A percentile compares a stretch with the other conserved stretches of the same genome.
These are phyloP conservation scores for Agarophyton chilense DNA, from an alignment of 23 red algal genomes.

Conservation along the genomic window DNA sequence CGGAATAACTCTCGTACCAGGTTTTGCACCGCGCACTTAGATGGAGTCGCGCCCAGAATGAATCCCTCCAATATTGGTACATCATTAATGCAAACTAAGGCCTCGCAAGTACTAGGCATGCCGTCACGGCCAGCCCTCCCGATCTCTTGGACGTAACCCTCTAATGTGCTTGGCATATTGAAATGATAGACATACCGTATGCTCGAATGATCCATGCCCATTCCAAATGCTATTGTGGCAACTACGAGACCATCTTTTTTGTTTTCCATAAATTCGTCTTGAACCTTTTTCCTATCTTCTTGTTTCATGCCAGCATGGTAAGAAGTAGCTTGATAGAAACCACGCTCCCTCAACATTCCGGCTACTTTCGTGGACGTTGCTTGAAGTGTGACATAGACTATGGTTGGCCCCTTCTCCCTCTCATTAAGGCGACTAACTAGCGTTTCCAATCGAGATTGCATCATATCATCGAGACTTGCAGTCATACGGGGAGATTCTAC, in stretches of 20 bases:
- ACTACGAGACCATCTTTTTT: slow-evolving; percentile 74
- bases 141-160: slow-evolving; percentile 86
- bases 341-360: slow-evolving; percentile 39
- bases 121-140: slow-evolving; percentile 93
- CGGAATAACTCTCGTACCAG: slow-evolving; percentile 14
- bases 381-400: slow-evolving; percentile 88
- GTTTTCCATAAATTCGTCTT: slow-evolving; percentile 76
- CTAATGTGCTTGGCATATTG: slow-evolving; percentile 81
- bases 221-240: slow-evolving; percentile 99
- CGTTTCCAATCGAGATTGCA: slow-evolving; percentile 31
- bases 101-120: slow-evolving; percentile 44
- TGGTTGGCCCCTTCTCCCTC: slow-evolving; percentile 59
- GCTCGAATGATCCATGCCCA: slow-evolving; percentile 96
- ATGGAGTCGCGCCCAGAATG: slow-evolving; percentile 34
- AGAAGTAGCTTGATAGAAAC: slow-evolving; percentile 53
- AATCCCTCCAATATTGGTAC: slow-evolving; percentile 63
- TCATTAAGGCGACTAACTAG: slow-evolving; percentile 56
- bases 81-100: slow-evolving; percentile 72
- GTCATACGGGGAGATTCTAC: slow-evolving; percentile 37
- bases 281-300: slow-evolving; percentile 72
- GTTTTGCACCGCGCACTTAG: background rate
- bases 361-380: slow-evolving; percentile 75
- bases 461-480: slow-evolving; percentile 1
- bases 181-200: slow-evolving; percentile 90
- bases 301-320: slow-evolving; percentile 93